Evolutionary conservation across 2,329 filamentous ascomycete genomes (phyloP).

Genomic region (Eutypa lata): DNA sequence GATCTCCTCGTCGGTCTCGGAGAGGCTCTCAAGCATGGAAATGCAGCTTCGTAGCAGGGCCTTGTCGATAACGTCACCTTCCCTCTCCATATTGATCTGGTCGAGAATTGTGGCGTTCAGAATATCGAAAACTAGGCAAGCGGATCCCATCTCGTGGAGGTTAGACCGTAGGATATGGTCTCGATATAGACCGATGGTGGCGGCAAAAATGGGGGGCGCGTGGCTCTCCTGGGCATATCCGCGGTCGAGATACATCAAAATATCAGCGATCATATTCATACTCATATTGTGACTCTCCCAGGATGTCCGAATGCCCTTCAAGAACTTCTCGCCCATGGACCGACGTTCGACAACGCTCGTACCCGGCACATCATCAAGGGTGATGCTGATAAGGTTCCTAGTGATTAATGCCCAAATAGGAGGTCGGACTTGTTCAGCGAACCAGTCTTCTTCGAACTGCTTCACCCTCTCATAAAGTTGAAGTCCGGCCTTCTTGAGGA

Average conservation of each 20-base stretch:
- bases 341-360: constrained; percentile 75
- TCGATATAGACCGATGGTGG: constrained; percentile 83
- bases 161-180: constrained; percentile 73
- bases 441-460: constrained; percentile 78
- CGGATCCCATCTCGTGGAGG: constrained; percentile 40
- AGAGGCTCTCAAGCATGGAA: constrained; percentile 85
- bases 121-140: constrained; percentile 64
- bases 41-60: constrained; percentile 77
- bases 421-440: constrained; percentile 69
- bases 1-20: constrained; percentile 75
- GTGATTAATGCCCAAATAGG: constrained; percentile 70
- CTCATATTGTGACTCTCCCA: constrained; percentile 90
- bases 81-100: constrained; percentile 87
- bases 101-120: constrained; percentile 82
- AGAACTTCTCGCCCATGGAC: constrained; percentile 76
- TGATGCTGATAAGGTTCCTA: constrained; percentile 58
- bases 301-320: constrained; percentile 69
- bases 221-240: constrained; percentile 70
- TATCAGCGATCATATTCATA: constrained; percentile 96
- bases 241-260: constrained; percentile 96
- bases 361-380: constrained; percentile 53
- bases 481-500: constrained; percentile 81
- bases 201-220: constrained; percentile 75
- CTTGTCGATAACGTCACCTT: constrained; percentile 85
- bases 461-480: constrained; percentile 78